Evolutionary conservation across 441 rosid species (phyloP).

Genomic region (Pelargonium hybrid): DNA sequence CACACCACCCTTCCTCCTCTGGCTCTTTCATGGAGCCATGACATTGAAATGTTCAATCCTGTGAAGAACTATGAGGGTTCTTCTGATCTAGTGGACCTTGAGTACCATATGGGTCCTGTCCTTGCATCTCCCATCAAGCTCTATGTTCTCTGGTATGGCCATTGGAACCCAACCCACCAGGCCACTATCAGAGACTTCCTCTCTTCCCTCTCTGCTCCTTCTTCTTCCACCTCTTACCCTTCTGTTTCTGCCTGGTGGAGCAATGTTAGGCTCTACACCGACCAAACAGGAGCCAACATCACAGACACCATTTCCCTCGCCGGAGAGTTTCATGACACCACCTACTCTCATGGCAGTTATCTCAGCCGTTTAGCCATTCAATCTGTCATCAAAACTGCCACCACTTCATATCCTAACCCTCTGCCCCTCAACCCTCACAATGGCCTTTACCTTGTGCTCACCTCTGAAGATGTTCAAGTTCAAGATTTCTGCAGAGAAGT

Average conservation of each 20-base stretch:
- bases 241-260: conserved; percentile 58
- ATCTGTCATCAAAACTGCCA: conserved; percentile 38
- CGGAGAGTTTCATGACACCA: conserved; percentile 34
- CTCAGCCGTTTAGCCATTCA: conserved; percentile 45
- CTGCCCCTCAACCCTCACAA: conserved; percentile 42
- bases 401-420: conserved; percentile 21
- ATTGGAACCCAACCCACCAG: conserved; percentile 44
- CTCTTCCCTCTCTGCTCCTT: conserved; percentile 37
- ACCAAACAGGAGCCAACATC: conserved; percentile 54
- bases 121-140: conserved; percentile 38
- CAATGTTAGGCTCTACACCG: conserved; percentile 42
- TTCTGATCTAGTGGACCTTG: conserved; percentile 37
- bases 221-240: conserved; percentile 31
- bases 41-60: conserved; percentile 17
- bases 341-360: conserved; percentile 42
- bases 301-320: conserved; percentile 31
- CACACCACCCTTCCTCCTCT: conserved; percentile 13
- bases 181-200: conserved; percentile 44
- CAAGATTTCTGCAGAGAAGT: conserved; percentile 60
- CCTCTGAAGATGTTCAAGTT: conserved; percentile 43
- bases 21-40: conserved; percentile 22
- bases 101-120: conserved; percentile 63
- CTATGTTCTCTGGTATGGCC: conserved; percentile 59
- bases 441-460: conserved; percentile 45
- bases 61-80: conserved; percentile 45